Evolutionary conservation across 306 rosid species (phyloP), one percentile per base, ranked within the genome.

Genomic region (Sindora glabra): DNA sequence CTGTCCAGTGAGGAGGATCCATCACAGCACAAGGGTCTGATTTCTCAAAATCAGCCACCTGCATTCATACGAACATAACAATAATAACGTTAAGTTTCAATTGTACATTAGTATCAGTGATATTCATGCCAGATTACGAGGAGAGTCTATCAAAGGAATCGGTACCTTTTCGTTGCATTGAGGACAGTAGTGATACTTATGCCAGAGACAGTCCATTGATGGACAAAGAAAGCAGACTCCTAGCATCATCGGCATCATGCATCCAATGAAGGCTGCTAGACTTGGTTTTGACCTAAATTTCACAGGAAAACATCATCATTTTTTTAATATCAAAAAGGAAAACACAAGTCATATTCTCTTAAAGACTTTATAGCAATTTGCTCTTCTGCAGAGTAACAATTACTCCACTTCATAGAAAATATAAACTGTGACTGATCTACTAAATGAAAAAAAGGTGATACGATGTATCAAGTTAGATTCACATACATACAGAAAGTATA

Each of bases 121-220:
- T 50, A 19, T 34, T 11, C 7, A 58, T 15, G 13, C 23, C 37
- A 53, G 46, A 50, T n/a, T n/a, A n/a, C n/a, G n/a, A n/a, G n/a
- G 18, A n/a, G 10, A 25, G 17, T 21, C 40, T 3, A 34, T 4
- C n/a, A 42, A 57, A 36, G 17, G 19, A 55, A 56, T 10, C 19
- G 5, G 2, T 73, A 90, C 97, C 96, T 80, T 87, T 49, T 79
- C 73, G 1, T 87, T 73, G 79, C 97, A 90, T 23, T 70, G 63
- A 16, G 97, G 94, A 70, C 97, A 90, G 23, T 80, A 83, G 68
- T 90, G 97, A 65, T 84, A 73, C 65, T 90, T 87, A 66, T 90
- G 97, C 97, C 97, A 90, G 38, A 90, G 97, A 62, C 97, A 90
- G 65, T 90, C 90, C 88, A 81, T 77, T 6, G 94, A 79, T 39